These are phyloP conservation scores for Euryodendron excelsum DNA, from an alignment of 148 eudicot genomes.

Conservation along the genomic window DNA sequence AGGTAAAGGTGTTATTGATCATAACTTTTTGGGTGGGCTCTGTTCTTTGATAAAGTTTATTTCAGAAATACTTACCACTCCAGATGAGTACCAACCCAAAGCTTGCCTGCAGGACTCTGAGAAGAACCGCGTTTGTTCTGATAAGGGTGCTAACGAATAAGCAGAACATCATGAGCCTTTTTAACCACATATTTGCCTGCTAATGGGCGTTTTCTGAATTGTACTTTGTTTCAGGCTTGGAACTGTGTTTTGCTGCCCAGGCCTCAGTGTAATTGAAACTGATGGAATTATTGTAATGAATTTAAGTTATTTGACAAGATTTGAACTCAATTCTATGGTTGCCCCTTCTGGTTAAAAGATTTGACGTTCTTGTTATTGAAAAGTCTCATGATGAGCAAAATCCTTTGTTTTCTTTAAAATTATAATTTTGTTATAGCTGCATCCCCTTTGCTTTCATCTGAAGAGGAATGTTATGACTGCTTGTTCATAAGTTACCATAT, in stretches of 20 bases:
- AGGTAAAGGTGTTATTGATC: slow-evolving; percentile 77
- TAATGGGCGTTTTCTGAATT: background rate
- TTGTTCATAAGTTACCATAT: too few species aligned
- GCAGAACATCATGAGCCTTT: background rate
- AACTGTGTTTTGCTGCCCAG: background rate
- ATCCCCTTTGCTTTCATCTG: background rate
- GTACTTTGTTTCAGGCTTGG: background rate
- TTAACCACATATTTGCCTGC: background rate
- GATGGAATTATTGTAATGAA: background rate
- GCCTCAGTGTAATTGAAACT: background rate
- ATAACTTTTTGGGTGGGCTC: slow-evolving; percentile 91
- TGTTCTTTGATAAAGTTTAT: slow-evolving; percentile 84
- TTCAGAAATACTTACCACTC: slow-evolving; percentile 39
- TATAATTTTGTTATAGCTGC: background rate
- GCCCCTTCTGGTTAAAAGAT: background rate
- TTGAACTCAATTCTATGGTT: background rate
- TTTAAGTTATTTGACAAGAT: background rate
- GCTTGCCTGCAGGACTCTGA: slow-evolving; percentile 13
- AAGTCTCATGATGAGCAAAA: background rate
- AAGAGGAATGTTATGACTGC: background rate
- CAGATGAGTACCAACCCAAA: slow-evolving; percentile 38
- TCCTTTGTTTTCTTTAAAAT: background rate
- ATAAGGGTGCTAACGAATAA: background rate
- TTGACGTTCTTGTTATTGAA: background rate
- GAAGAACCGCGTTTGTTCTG: slow-evolving; percentile 1